Base-by-base conservation (phyloP, 305 asterid genomes). In the Solanum aculeatissimum region DNA sequence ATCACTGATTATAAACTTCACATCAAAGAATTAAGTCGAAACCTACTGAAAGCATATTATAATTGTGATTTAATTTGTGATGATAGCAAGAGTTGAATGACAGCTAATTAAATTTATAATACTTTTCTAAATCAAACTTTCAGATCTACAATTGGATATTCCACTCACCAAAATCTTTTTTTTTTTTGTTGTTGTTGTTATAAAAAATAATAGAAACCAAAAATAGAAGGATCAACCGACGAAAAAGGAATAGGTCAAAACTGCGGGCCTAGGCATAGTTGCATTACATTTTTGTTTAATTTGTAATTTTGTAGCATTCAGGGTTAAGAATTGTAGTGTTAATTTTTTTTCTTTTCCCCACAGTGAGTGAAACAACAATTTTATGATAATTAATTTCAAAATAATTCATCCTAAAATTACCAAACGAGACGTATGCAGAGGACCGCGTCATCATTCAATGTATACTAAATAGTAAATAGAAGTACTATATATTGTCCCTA, bases 121-220 rank as follows among this genome's bases (percentile, higher is more conserved):
- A 2, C 58, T 62, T 47, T 74, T 23, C 4, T 47, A 43, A 45
- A 74, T 45, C 60, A 74, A 25, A 23, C 19, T 47, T 47, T 75
- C 81, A 49, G 62, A 75, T 75, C 81, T 75, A 25, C 55, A 47
- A 47, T 40, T 71, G 55, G 80, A 71, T 72, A 72, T 21, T 72
- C 80, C 58, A 45, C 62, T 15, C 40, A 47, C 8, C 25, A 18
- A 49, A 15, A 15, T 49, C 14, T 8, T 3, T 25, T 15, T 38
- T 18, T 14, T 13, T 7, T 0, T 2, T 2, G 11, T 35, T n/a
- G n/a, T n/a, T n/a, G n/a, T n/a, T n/a, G n/a, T n/a, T n/a, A 7
- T 35, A 11, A 25, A 70, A 32, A 7, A 1, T 6, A 7, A 23
- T 14, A 14, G 2, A 70, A 71, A 71, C 35, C 54, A 21, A 45